Conservation (phyloP, 2,329 filamentous ascomycete genomes). For the Xylaria sp. region DNA sequence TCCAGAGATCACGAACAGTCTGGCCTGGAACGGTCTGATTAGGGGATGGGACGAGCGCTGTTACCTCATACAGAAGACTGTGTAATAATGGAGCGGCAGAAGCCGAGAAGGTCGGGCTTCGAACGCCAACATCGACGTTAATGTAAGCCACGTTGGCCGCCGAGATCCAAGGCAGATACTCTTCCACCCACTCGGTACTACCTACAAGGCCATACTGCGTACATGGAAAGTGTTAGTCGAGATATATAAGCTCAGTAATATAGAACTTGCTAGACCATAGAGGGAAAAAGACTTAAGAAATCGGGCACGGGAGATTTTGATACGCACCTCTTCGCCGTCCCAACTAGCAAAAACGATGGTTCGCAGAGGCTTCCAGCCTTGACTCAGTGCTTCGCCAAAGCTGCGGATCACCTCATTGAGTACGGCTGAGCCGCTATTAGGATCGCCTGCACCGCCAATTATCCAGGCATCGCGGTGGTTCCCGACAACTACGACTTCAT, state of each 20-base stretch:
- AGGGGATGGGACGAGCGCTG: slow-evolving; percentile 71
- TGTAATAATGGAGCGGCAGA: slow-evolving; percentile 80
- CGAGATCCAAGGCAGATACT: slow-evolving; percentile 83
- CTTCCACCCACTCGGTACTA: slow-evolving; percentile 93
- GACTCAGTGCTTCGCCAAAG: slow-evolving; percentile 74
- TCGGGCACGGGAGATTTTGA: too few relatives aligned
- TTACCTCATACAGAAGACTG: slow-evolving; percentile 74
- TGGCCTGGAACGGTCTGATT: slow-evolving; percentile 78
- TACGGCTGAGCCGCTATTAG: slow-evolving; percentile 83
- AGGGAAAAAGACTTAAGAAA: too few relatives aligned
- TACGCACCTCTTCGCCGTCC: slow-evolving; percentile 88
- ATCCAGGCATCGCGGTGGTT: slow-evolving; percentile 94
- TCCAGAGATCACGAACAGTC: slow-evolving; percentile 75
- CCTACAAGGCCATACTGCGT: slow-evolving; percentile 87
- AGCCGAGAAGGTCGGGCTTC: slow-evolving; percentile 71
- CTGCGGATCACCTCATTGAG: slow-evolving; percentile 80
- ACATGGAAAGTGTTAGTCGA: too few relatives aligned
- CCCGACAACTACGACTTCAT: slow-evolving; percentile 90
- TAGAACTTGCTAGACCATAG: too few relatives aligned
- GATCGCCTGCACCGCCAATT: slow-evolving; percentile 82
- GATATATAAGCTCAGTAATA: too few relatives aligned
- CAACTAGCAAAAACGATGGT: slow-evolving; percentile 91
- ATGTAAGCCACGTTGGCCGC: slow-evolving; percentile 81
- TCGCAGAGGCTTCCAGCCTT: slow-evolving; percentile 84
- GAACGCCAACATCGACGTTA: slow-evolving; percentile 82